Evolutionary conservation across 768 basidiomycete species (phyloP), one percentile per base, ranked within the genome.

Genomic region (Suillus alpinus): DNA sequence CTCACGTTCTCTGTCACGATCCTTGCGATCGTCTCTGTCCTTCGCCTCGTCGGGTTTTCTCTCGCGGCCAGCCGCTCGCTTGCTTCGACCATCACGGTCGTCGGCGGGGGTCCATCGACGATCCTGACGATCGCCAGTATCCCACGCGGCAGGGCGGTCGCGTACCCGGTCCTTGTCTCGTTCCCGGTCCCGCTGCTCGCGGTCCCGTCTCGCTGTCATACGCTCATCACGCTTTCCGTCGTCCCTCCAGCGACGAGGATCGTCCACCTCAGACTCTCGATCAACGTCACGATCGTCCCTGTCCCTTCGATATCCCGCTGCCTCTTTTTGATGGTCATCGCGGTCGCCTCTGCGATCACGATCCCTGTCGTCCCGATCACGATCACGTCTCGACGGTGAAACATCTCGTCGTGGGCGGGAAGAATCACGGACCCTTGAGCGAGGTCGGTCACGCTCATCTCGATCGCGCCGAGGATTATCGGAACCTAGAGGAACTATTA

Each of bases 221-320:
- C 91, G 80, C 67, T 93, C 91, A 46, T 93, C 91, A 51, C 91
- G 82, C 71, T 85, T 89, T 16, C 91, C 91, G 65, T 92, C 91
- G 68, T 93, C 91, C 66, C 89, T 80, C 91, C 91, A 93, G 62
- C 86, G 84, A 57, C 91, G 80, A 29, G 86, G 76, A 65, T 92
- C 89, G 47, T 91, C 89, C 8, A 74, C 74, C 16, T 86, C 86
- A n/a, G 62, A 67, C 39, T 84, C 84, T 20, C 79, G 78, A 31
- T 81, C 82, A 52, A 73, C 62, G 23, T 76, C 77, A 16, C 77
- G 75, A 49, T 82, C 76, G 26, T 77, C 76, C 51, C 60, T 70
- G 56, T 75, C 74, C 53, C 67, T 71, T 56, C 71, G 71, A 50
- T 53, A 61, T 55, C 41, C 41, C 18, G 40, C 34, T 56, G 65